phyloP scores from a whole-genome alignment of 2,329 filamentous ascomycete genomes.

The Thermomyces lanuginosus region DNA sequence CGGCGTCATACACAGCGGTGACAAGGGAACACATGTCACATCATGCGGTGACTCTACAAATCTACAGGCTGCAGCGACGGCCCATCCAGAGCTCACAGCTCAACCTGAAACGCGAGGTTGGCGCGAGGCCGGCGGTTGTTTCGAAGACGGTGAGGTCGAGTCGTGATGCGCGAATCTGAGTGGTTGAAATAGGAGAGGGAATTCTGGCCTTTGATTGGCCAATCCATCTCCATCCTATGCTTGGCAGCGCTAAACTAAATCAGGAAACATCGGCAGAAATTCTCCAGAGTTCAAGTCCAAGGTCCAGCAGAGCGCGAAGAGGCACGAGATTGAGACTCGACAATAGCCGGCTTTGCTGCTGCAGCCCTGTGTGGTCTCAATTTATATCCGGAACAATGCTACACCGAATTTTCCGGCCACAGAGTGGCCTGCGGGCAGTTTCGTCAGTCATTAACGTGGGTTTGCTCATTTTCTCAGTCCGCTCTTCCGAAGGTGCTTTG shows the following conservation, averaged over 20 bases:
- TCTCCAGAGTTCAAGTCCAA: constrained; percentile 13
- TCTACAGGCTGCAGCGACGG: constrained; percentile 6
- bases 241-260: constrained; percentile 13
- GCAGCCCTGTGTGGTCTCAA: background rate
- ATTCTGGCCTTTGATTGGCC: constrained; percentile 7
- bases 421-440: constrained; percentile 26
- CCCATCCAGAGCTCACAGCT: constrained; percentile 1
- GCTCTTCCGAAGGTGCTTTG: constrained; percentile 1
- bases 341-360: constrained; percentile 2
- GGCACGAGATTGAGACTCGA: constrained; percentile 8
- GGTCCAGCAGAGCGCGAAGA: constrained; percentile 9
- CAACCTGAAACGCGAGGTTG: constrained; percentile 5
- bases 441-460: constrained; percentile 22
- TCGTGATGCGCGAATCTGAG: constrained; percentile 1
- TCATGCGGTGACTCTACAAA: constrained; percentile 5
- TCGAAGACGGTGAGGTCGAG: constrained; percentile 3
- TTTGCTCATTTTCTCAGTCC: constrained; percentile 6
- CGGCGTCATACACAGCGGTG: constrained; percentile 2
- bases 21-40: constrained; percentile 2
- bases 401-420: constrained; percentile 28
- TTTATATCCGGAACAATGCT: constrained; percentile 16
- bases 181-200: background rate
- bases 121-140: background rate
- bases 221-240: constrained; percentile 1
- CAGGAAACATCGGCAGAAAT: constrained; percentile 17